A percentile compares a stretch with the other conserved stretches of the same genome.
phyloP scores from a whole-genome alignment of 192 early-diverging fungal species.

The Lobosporangium transversale region DNA sequence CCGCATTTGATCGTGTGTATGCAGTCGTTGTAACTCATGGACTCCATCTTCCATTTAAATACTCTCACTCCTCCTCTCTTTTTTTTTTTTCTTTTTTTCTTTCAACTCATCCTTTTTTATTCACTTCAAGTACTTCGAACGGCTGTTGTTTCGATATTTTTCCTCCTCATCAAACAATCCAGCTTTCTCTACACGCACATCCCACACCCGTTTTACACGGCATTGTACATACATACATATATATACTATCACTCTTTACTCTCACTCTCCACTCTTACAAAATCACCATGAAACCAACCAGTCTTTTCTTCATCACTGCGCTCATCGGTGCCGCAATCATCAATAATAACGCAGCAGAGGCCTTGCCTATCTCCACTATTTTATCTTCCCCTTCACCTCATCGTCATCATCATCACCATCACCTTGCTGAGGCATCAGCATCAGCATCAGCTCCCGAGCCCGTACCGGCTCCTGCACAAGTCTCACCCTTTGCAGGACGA shows the following conservation, averaged over 20 bases:
- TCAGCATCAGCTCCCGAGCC: not conserved
- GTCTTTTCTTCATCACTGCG: conserved; percentile 6
- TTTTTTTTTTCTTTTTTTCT: conserved; percentile 1
- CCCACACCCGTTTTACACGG: no score
- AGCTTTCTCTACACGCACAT: not conserved
- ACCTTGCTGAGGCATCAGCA: not conserved
- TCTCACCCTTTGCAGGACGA: not conserved
- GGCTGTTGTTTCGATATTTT: not conserved
- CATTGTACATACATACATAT: not conserved
- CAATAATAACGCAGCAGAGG: conserved; percentile 5
- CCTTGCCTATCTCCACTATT: conserved; percentile 14
- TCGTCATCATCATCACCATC: not conserved
- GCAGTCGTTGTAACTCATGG: no score
- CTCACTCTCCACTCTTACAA: not conserved
- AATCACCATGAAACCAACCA: conserved; percentile 18
- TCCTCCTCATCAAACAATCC: not conserved
- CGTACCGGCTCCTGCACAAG: no score
- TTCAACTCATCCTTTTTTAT: not conserved
- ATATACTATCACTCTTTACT: not conserved
- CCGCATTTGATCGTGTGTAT: no score
- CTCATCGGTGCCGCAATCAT: conserved; percentile 12
- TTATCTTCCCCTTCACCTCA: not conserved
- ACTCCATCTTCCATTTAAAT: no score
- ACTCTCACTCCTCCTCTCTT: not conserved
- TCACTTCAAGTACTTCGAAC: not conserved